Conservation (phyloP, 352 stramenopile genomes). For the Globisporangium nagaii region DNA sequence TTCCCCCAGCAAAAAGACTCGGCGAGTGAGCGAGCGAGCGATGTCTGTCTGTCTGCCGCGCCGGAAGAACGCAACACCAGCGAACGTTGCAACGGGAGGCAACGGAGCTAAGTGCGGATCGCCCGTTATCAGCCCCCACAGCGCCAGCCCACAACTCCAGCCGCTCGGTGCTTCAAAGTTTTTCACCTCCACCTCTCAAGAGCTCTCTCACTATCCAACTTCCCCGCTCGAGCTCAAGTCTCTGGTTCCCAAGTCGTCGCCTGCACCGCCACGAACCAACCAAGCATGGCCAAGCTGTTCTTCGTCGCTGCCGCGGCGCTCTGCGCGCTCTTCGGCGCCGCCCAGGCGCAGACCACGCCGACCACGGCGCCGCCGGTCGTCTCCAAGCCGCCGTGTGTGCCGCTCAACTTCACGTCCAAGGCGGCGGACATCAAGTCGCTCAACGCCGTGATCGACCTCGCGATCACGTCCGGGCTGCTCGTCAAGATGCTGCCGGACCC, state of each 20-base stretch:
- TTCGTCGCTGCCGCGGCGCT: background rate
- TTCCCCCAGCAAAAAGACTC: no score
- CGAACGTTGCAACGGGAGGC: no score
- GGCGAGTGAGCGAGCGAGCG: no score
- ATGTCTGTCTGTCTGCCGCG: no score
- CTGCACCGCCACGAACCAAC: background rate
- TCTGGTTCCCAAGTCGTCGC: background rate
- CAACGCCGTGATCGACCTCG: conserved; percentile 10
- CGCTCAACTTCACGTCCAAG: conserved; percentile 10
- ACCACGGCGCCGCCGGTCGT: background rate
- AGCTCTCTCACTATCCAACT: conserved; percentile 5
- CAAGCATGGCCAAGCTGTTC: conserved; percentile 4
- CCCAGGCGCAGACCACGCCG: background rate
- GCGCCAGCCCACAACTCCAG: no score
- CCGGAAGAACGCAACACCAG: no score
- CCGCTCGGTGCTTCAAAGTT: no score
- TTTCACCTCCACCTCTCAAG: no score
- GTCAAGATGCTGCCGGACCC: conserved; percentile 8
- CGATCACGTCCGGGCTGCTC: conserved; percentile 1
- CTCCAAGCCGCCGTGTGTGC: background rate
- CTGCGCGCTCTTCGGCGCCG: background rate
- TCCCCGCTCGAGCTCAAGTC: background rate
- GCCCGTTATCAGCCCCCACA: no score
- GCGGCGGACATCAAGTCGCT: conserved; percentile 7
- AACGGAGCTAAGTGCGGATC: no score